Base-by-base conservation (phyloP, 2,329 filamentous ascomycete genomes). In the Calcarisporium arbuscula region DNA sequence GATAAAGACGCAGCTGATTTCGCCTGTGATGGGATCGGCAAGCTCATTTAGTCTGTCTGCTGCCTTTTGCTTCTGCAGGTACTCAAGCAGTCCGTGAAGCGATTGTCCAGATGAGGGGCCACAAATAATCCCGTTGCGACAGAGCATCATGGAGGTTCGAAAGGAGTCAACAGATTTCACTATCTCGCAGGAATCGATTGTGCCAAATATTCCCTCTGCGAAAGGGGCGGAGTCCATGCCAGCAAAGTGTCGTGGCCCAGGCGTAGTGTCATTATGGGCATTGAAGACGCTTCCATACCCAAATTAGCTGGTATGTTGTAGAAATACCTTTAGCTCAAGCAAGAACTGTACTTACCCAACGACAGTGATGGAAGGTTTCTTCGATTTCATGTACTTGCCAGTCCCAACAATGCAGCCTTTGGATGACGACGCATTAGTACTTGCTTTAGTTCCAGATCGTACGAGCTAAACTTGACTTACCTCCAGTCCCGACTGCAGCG, bases 91-190 rank as follows among this genome's bases (percentile, higher is more conserved):
- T 12, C 74, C 71, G 34, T 67, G 48, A 4, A 80, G 54, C 21
- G 71, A 74, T 45, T 77, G 70, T 0, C 76, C 76, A 0, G 73
- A 78, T 0, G 74, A 78, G 2, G 76, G 76, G 0, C 76, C 76
- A 32, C 70, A 75, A 6, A 80, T 62, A n/a, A 80, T 55, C 0
- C 76, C 76, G 35, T 77, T 62, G 3, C 76, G 64, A 11, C 67
- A 74, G 9, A 80, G 56, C 11, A 69, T 58, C 36, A 80, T 49
- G 0, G 74, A 79, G 10, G 72, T 45, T 0, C 60, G 55, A 46
- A 67, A 79, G 1, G 74, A 70, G 30, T 76, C 68, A 3, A 54
- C 53, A 0, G 73, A 75, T 2, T 65, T 66, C 2, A 79, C 71
- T 36, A 75, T 65, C 42, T 78, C 72, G 4, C 77, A 63, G 2